A percentile compares a stretch with the other conserved stretches of the same genome.
phyloP scores from a whole-genome alignment of 1,284 basidiomycete genomes.

The Ustilago lituana region DNA sequence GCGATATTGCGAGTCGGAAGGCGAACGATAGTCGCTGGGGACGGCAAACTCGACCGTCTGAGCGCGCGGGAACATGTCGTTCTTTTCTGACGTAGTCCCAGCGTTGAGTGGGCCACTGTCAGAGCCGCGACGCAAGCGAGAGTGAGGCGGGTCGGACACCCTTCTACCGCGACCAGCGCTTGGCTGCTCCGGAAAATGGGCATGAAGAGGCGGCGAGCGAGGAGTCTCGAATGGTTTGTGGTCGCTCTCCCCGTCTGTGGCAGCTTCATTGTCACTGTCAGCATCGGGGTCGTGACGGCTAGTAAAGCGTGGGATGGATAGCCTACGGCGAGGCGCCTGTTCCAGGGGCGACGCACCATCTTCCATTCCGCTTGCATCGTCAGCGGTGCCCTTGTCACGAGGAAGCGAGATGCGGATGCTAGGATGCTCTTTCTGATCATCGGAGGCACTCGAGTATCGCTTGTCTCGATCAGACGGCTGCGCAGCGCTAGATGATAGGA shows the following conservation, averaged over 20 bases:
- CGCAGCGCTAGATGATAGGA: too few species aligned
- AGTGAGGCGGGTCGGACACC: conserved; percentile 47
- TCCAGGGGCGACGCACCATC: too few species aligned
- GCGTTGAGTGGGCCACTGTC: conserved; percentile 32
- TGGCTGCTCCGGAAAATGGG: conserved; percentile 32
- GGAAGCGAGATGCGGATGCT: conserved; percentile 46
- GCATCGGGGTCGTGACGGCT: conserved; percentile 33
- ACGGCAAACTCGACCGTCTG: conserved; percentile 74
- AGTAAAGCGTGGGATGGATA: conserved; percentile 40
- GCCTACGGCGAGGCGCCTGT: conserved; percentile 12
- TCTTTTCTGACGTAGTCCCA: conserved; percentile 29
- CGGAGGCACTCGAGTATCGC: conserved; percentile 5
- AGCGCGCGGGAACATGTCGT: conserved; percentile 70
- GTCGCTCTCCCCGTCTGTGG: conserved; percentile 11
- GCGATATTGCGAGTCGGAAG: conserved; percentile 11
- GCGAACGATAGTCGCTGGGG: conserved; percentile 49
- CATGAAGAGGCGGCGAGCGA: conserved; percentile 27
- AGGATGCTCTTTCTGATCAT: conserved; percentile 14
- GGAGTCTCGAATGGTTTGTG: background rate
- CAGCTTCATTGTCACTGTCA: conserved; percentile 29
- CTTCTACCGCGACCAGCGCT: conserved; percentile 23
- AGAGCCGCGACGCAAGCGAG: conserved; percentile 42
- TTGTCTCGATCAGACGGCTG: conserved; percentile 10
- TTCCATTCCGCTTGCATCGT: too few species aligned
- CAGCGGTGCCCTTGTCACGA: background rate